Evolutionary conservation across 2,329 filamentous ascomycete genomes (phyloP), one percentile per base, ranked within the genome.

Genomic region (Cyclaneusma minus): DNA sequence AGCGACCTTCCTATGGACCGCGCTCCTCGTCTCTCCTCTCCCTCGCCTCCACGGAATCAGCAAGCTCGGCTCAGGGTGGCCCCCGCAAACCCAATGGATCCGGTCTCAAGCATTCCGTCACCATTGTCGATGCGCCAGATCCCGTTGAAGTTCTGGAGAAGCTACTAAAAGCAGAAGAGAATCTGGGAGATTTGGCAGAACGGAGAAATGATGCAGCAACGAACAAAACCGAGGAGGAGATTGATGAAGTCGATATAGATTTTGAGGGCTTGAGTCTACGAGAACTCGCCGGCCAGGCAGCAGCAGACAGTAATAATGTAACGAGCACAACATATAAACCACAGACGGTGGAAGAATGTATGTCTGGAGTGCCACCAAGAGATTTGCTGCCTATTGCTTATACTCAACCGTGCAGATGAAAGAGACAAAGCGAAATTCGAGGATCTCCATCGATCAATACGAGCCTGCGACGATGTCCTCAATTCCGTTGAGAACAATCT

Each of bases 401-500:
- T 28, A 36, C 32, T 29, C 12, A 17, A 19, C 21, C 15, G 16
- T 14, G 16, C 36, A 74, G 82, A 84, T 48, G 78, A 89, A 49
- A 67, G 66, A 37, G 82, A 93, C 38, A 81, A 77, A 49, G 62
- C 76, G 43, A 85, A 77, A 43, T 92, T 92, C 41, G 77, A 94
- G 50, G 83, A 91, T 30, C 62, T 98, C 21, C 89, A 95, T 52
- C 71, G 68, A 42, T 91, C 85, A 4, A 95, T 98, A 42, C 54
- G 63, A 47, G 80, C 82, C 26, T 98, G 87, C 55, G 89, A 98
- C 51, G 79, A 92, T 47, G 82, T 95, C 26, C 65, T 95, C 23
- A 80, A 75, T 50, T 93, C 85, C 0, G 89, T 98, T 29, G 87
- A 98, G 55, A 74, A 70, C 16, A 95, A 94, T 48, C 62, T 98